Base-by-base conservation (phyloP, 75 land plant genomes). In the Pinus taeda region DNA sequence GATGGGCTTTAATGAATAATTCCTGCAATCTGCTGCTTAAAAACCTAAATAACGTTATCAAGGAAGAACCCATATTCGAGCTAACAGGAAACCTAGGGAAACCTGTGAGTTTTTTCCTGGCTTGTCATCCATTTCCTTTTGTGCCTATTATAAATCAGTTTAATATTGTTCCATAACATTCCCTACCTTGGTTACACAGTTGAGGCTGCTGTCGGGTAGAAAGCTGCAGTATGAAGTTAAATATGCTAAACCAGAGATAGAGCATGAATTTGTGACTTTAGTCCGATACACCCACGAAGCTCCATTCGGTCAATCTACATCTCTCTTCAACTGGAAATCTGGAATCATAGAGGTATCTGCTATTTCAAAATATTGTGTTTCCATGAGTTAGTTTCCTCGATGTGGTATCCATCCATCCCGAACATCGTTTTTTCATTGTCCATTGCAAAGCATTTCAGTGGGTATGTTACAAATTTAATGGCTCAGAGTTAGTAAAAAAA, bases 281-380 rank as follows among this genome's bases (percentile, higher is more conserved):
- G 89, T 90, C 30, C 83, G 91, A 61, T 93, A 86, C 77, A 88
- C 86, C 62, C 60, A 84, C 53, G 88, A 90, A 75, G 17, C 86
- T 73, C 97, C 95, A 64, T 88, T 84, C 78, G 95, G 97, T 4
- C 85, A 79, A 72, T 95, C 97, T 57, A 77, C 92, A 39, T 90
- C 91, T 36, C 81, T 94, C 71, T 36, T 94, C 73, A 77, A 93
- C 73, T 60, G 88, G 77, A 88, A 86, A 77, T 80, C 81, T 72
- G 87, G 88, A 62, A 36, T 59, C 60, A 29, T 93, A 70, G 86
- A 79, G 91, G 96, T 93, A 83, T 12, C 29, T 20, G 29, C 21
- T 53, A 18, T 4, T 14, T 73, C 15, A 13, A 73, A n/a, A 22
- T 56, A 73, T 71, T 49, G 73, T 36, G 29, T 67, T 45, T 22